Evolutionary conservation across 139 green algal genomes (phyloP), one percentile per base, ranked within the genome.

Genomic region (Picochlorum sp.): DNA sequence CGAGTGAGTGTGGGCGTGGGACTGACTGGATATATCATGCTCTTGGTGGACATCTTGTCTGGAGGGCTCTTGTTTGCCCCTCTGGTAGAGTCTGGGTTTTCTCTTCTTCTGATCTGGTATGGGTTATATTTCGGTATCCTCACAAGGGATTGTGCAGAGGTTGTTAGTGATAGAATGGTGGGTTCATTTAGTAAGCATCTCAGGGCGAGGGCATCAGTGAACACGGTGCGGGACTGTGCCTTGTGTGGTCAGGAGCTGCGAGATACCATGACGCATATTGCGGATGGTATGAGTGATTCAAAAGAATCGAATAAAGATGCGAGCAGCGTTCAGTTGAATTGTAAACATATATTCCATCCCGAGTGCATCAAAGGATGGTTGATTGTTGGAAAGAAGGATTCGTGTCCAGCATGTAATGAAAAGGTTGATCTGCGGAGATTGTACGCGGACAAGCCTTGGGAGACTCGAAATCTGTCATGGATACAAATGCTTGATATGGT

Each of bases 271-370:
- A 63, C 44, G 23, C 28, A 45, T 49, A 31, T 47, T 23, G 56
- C 26, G 15, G 11, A 38, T 62, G 44, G 44, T 62, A 62, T 15
- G 18, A 21, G 4, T 16, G n/a, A 47, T 24, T 54, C n/a, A 21
- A 21, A 45, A 24, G 16, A 64, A 26, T 45, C 23, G 13, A 31
- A 62, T 54, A 60, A 58, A 55, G 55, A 44, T 16, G 1, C 8
- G 5, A 41, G 34, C 34, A 41, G 34, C 15, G 21, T 75, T n/a
- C 73, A 79, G 63, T 74, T 96, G 37, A 66, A 66, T 4, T 96
- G 89, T 87, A 94, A 94, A 76, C 88, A 96, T 73, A 70, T 84
- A 65, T 96, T 96, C 77, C 89, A 96, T 68, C 65, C 84, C 49
- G 69, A 85, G 30, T 96, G 89, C 68, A 81, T 96, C 7, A 63